Evolutionary conservation across 176 grass and related monocot genomes (phyloP), one percentile per base, ranked within the genome.

Genomic region (Calamus simplicifolius): DNA sequence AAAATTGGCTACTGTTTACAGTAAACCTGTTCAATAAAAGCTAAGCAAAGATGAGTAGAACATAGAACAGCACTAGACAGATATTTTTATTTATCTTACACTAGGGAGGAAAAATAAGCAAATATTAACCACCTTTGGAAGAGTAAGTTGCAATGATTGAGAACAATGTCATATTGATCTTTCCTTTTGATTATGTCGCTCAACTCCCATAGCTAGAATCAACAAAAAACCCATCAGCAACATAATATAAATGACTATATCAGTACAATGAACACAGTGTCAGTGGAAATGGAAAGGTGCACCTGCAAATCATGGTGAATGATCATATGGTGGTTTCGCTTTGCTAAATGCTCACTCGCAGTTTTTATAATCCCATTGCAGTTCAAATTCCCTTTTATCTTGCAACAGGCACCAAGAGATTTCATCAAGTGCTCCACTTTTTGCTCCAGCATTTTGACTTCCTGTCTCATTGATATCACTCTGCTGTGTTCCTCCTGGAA

Each of bases 121-220:
- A 27, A 12, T 72, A 49, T 65, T 71, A 35, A 50, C 64, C 82
- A 98, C 93, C 93, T 98, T 74, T 92, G 93, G 53, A 81, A 71
- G 56, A 98, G 72, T n/a, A 85, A 71, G 75, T 72, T 85, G 75
- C 25, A 68, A 73, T 98, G 85, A 54, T 78, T 90, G 16, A 98
- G 75, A 50, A 80, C 66, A 51, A 92, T 68, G 28, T 92, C 87
- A 62, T 48, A 58, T 38, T 80, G 61, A 76, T 79, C 80, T 54
- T 85, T 73, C 63, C 71, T 82, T 78, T 80, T 92, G 51, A 83
- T 58, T 57, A 85, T 29, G 59, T 81, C 63, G 51, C 28, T 74
- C 56, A 98, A 68, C 48, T 70, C 57, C 70, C 84, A 91, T 28
- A 80, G 58, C 93, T 98, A 79, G 6, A 80, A 81, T 62, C 30